A percentile compares a stretch with the other conserved stretches of the same genome.
Conservation (phyloP, 495 filamentous ascomycete genomes). For the Neurospora sp. region DNA sequence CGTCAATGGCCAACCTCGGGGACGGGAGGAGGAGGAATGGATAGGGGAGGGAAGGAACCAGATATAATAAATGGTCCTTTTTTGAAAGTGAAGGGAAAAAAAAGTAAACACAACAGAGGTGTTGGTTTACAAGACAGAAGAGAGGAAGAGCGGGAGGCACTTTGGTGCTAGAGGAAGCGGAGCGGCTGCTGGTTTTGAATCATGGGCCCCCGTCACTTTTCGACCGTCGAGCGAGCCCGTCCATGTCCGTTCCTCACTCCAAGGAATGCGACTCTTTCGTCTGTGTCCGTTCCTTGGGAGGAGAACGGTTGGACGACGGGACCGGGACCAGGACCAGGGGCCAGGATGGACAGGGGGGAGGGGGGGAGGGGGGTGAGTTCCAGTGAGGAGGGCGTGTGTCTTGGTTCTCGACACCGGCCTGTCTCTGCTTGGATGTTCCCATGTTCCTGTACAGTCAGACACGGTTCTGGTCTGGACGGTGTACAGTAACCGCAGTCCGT, state of each 20-base stretch:
- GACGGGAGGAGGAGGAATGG: constrained; percentile 4
- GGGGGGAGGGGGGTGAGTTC: not conserved
- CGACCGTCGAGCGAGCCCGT: not conserved
- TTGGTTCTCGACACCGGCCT: not conserved
- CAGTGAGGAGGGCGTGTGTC: not conserved
- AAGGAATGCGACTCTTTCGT: not conserved
- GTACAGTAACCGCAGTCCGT: not conserved
- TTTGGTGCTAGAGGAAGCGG: not conserved
- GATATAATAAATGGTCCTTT: not conserved
- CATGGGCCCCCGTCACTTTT: not conserved
- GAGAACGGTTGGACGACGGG: not conserved
- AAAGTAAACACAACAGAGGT: not conserved
- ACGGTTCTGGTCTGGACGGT: not conserved
- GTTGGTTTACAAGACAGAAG: not conserved
- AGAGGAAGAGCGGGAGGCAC: not conserved
- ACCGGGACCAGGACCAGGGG: not conserved
- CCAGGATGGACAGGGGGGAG: not conserved
- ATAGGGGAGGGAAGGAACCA: not conserved
- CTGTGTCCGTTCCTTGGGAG: not conserved
- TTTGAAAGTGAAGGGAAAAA: not conserved
- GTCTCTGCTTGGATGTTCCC: not conserved
- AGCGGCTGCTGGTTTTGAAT: not conserved
- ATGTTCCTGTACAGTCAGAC: not conserved
- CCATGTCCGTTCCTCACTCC: not conserved
- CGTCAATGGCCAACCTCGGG: constrained; percentile 16